Conservation (phyloP, 208 protist species). For the Borovskyia barvae region DNA sequence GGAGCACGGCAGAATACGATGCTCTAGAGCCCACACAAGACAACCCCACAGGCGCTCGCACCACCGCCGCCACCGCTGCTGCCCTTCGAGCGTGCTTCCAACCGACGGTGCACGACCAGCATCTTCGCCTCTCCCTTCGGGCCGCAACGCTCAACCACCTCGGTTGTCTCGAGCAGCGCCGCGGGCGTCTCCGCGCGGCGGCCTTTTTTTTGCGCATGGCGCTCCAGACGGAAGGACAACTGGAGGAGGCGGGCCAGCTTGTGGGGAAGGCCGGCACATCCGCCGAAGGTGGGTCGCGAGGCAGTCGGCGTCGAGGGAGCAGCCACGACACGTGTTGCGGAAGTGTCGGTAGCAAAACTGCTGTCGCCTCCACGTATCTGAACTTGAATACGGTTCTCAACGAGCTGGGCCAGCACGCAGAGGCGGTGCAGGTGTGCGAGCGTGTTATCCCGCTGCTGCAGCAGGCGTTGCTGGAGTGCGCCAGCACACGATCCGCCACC, state of each 20-base stretch:
- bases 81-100: slow-evolving; percentile 16
- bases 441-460: slow-evolving; percentile 65
- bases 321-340: too few species aligned
- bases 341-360: not conserved
- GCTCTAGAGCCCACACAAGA: not conserved
- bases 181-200: slow-evolving; percentile 47
- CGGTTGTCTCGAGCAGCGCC: slow-evolving; percentile 84
- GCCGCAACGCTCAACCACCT: slow-evolving; percentile 89
- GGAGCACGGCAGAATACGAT: not conserved
- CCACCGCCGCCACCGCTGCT: slow-evolving; percentile 9
- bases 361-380: slow-evolving; percentile 70
- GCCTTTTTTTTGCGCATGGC: slow-evolving; percentile 69
- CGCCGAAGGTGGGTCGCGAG: not conserved
- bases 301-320: not conserved
- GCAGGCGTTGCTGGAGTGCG: slow-evolving; percentile 39
- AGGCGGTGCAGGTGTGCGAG: slow-evolving; percentile 73
- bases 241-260: slow-evolving; percentile 25
- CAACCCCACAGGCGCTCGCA: not conserved
- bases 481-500: not conserved
- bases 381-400: slow-evolving; percentile 88
- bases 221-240: slow-evolving; percentile 44
- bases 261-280: not conserved
- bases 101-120: slow-evolving; percentile 19
- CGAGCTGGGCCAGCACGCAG: slow-evolving; percentile 59
- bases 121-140: slow-evolving; percentile 55